Evolutionary conservation across 495 filamentous ascomycete genomes (phyloP).

Genomic region (Penicillium verhagenii): DNA sequence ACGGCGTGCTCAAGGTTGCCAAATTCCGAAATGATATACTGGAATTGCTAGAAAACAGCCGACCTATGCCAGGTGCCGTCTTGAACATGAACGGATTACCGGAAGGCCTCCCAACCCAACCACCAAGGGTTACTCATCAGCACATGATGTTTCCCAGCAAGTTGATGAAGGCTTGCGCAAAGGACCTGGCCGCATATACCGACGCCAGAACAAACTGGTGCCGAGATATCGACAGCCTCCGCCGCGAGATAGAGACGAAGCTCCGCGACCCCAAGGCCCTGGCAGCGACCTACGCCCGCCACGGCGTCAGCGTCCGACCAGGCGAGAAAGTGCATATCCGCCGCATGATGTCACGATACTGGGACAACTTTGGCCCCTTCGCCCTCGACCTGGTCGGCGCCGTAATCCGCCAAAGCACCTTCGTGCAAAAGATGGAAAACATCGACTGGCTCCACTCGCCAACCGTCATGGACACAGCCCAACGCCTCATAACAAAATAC

Average conservation of each 20-base stretch:
- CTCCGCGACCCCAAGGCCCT: slow-evolving; percentile 11
- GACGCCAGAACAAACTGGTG: slow-evolving; percentile 22
- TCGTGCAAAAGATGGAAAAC: slow-evolving; percentile 77
- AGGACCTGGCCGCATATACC: slow-evolving; percentile 36
- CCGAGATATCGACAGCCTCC: slow-evolving; percentile 13
- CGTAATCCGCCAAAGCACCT: slow-evolving; percentile 74
- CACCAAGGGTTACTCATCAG: neutral
- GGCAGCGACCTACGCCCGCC: neutral
- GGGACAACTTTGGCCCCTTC: slow-evolving; percentile 70
- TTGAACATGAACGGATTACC: slow-evolving; percentile 40
- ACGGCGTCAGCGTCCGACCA: neutral
- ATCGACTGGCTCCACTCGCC: slow-evolving; percentile 76
- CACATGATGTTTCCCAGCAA: slow-evolving; percentile 57
- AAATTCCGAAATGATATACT: slow-evolving; percentile 58
- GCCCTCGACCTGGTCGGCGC: slow-evolving; percentile 73
- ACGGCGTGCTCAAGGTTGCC: slow-evolving; percentile 45
- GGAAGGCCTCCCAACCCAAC: neutral
- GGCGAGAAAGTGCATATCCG: slow-evolving; percentile 53
- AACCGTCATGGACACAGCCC: slow-evolving; percentile 61
- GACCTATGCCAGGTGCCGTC: slow-evolving; percentile 64
- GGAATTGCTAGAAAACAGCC: slow-evolving; percentile 35
- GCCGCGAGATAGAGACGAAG: slow-evolving; percentile 11
- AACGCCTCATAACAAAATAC: slow-evolving; percentile 67
- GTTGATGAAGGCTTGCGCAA: slow-evolving; percentile 44
- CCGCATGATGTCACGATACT: slow-evolving; percentile 78